Base-by-base conservation (phyloP, 306 rosid species). In the Glycyrrhiza uralensis region DNA sequence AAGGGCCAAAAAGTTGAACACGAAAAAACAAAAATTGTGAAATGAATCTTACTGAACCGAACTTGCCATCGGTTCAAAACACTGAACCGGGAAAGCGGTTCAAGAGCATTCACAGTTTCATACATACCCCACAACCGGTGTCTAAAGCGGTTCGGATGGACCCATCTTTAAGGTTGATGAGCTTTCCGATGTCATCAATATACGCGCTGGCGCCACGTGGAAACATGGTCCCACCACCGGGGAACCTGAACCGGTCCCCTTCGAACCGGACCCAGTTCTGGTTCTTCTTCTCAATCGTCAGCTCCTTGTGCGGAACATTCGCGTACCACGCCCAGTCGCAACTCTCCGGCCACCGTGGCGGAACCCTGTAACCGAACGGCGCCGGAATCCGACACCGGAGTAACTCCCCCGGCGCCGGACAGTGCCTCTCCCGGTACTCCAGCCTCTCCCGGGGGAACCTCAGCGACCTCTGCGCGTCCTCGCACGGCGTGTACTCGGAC, bases 181-280 rank as follows among this genome's bases (percentile, higher is more conserved):
- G 46, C 57, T 82, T 80, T 1, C 89, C 95, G 39, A 91, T 89
- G 0, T 91, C 96, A 18, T 88, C 91, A 1, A 94, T 94, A 66
- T 91, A 94, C 0, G 90, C 89, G 13, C 79, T 69, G 0, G 97
- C 97, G 66, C 98, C 99, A 18, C 75, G 85, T 12, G 97, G 97
- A 63, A 94, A 94, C 99, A 91, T 94, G 56, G 99, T 91, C 36
- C 99, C 97, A 33, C 99, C 99, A 12, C 99, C 99, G 0, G 96
- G 97, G 72, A 94, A 94, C n/a, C 24, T 75, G 79, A 89, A 84
- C 85, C 90, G 81, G 28, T 90, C 91, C 0, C 77, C 78, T 18
- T 89, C 83, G 84, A 77, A 86, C 52, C 78, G 89, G 20, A 94
- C 92, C 99, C 99, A 94, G 12, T 94, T 94, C 89, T 94, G 99